Evolutionary conservation across 75 land plant genomes (phyloP).

Genomic region (Picea glauca): DNA sequence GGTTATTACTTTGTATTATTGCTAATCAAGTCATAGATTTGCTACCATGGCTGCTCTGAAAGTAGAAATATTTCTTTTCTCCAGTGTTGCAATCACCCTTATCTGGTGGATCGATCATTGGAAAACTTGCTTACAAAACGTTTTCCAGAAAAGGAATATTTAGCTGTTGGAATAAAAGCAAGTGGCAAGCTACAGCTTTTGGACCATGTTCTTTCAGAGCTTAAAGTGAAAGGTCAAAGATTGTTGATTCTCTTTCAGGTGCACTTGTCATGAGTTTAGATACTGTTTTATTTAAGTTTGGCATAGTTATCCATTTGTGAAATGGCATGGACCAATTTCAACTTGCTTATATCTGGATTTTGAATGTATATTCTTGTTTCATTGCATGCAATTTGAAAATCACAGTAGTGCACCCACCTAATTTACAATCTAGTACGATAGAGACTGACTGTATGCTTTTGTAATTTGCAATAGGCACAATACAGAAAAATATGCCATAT

Average conservation of each 20-base stretch:
- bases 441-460: too few relatives aligned
- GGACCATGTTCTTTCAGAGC: constrained; percentile 57
- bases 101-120: constrained; percentile 44
- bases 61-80: constrained; percentile 12
- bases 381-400: neutral
- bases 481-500: too few relatives aligned
- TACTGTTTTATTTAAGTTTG: constrained; percentile 1
- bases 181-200: constrained; percentile 86
- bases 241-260: constrained; percentile 72
- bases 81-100: constrained; percentile 95
- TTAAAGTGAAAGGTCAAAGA: constrained; percentile 26
- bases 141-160: constrained; percentile 28
- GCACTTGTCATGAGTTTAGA: neutral
- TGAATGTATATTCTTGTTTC: neutral
- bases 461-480: too few relatives aligned
- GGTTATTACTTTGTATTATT: neutral
- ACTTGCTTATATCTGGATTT: neutral
- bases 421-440: too few relatives aligned
- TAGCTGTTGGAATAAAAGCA: constrained; percentile 69
- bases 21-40: neutral
- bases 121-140: constrained; percentile 33
- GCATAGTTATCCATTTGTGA: neutral
- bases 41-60: neutral
- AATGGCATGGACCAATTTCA: neutral
- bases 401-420: neutral